These are phyloP conservation scores for Stachybotrys echinatus DNA, from an alignment of 2,329 filamentous ascomycete species.

Conservation along the genomic window DNA sequence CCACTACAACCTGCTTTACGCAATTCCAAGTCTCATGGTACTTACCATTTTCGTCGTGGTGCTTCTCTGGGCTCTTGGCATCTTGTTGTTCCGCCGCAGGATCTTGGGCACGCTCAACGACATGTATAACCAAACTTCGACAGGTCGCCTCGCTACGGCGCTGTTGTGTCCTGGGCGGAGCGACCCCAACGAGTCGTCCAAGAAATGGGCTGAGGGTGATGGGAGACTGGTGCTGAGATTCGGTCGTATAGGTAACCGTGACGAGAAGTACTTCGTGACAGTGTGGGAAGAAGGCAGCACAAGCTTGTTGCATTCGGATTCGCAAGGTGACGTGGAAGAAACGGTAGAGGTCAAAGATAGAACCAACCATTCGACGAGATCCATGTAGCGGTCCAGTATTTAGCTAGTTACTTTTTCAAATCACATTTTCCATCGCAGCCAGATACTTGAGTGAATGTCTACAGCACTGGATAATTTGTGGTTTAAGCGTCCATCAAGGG, in stretches of 20 bases:
- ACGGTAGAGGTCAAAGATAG: not conserved
- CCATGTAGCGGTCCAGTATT: no score
- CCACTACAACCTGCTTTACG: not conserved
- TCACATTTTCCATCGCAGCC: no score
- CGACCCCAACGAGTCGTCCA: not conserved
- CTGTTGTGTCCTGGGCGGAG: not conserved
- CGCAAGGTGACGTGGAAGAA: not conserved
- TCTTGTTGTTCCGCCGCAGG: not conserved
- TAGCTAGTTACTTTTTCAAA: no score
- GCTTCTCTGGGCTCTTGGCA: not conserved
- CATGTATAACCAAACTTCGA: not conserved
- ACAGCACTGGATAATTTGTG: no score
- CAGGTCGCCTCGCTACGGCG: not conserved
- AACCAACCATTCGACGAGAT: no score
- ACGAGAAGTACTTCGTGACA: not conserved
- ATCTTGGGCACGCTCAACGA: not conserved
- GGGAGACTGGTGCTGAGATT: not conserved
- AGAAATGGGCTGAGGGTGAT: not conserved
- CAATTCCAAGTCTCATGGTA: not conserved
- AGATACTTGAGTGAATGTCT: no score
- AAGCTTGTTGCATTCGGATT: not conserved
- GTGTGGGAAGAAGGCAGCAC: not conserved
- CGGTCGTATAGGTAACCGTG: not conserved
- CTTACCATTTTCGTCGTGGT: not conserved
- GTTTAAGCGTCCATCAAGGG: no score